A percentile compares a stretch with the other conserved stretches of the same genome.
These are phyloP conservation scores for Aspergillus tanneri DNA, from an alignment of 2,329 filamentous ascomycete genomes.

Conservation along the genomic window DNA sequence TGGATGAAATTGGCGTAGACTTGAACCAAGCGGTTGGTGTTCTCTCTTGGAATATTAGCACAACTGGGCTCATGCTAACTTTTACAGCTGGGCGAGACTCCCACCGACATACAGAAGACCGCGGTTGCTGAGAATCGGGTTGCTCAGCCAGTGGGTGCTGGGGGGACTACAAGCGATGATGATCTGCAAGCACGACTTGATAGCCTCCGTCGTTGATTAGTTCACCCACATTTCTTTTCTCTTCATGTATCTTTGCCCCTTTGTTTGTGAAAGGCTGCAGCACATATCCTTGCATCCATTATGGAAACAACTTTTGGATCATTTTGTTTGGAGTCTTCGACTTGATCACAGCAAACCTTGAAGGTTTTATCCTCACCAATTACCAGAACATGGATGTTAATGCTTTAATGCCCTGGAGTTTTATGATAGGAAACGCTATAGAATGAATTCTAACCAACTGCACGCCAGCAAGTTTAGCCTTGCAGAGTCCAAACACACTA, in stretches of 20 bases:
- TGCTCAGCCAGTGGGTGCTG: conserved; percentile 73
- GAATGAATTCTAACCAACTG: not conserved
- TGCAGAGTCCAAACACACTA: too few relatives aligned
- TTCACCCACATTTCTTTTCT: not conserved
- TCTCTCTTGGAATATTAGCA: not conserved
- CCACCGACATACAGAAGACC: conserved; percentile 74
- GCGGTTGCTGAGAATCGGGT: conserved; percentile 72
- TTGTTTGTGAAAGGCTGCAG: not conserved
- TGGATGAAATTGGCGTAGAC: conserved; percentile 96
- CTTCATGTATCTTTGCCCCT: not conserved
- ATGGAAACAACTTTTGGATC: not conserved
- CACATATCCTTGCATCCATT: conserved; percentile 1
- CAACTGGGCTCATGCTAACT: conserved; percentile 23
- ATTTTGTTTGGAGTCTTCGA: too few relatives aligned
- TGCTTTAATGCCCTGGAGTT: not conserved
- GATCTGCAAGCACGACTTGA: conserved; percentile 92
- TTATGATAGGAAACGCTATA: not conserved
- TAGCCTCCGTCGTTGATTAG: conserved; percentile 66
- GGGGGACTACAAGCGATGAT: conserved; percentile 62
- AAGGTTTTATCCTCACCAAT: not conserved
- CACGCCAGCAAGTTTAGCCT: too few relatives aligned
- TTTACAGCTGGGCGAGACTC: conserved; percentile 82
- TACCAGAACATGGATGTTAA: not conserved
- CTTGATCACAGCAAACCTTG: too few relatives aligned
- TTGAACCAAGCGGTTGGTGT: conserved; percentile 78